A percentile compares a stretch with the other conserved stretches of the same genome.
Evolutionary conservation across 1,284 basidiomycete genomes (phyloP).

Genomic region (Porodaedalea pini): DNA sequence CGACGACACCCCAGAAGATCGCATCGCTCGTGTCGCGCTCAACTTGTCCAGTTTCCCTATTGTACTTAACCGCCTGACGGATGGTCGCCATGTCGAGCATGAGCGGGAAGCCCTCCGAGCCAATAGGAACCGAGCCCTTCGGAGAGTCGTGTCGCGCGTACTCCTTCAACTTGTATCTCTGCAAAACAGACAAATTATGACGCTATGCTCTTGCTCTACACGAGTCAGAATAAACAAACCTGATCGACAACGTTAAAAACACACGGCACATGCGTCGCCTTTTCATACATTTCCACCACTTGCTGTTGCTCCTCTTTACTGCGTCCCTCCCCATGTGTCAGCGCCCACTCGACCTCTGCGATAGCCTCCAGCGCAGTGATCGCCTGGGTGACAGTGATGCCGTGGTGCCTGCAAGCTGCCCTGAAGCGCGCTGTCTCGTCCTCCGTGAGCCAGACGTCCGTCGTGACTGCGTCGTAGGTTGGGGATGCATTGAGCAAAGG

Average conservation of each 20-base stretch:
- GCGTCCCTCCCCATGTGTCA: not conserved
- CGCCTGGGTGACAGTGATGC: not conserved
- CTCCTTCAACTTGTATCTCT: constrained; percentile 2
- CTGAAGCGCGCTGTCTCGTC: not conserved
- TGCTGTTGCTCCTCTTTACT: not conserved
- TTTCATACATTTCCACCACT: not conserved
- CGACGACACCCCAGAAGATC: not conserved
- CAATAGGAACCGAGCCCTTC: not conserved
- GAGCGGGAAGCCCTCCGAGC: not conserved
- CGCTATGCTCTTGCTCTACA: not conserved
- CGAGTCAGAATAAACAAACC: not conserved
- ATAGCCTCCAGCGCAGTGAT: not conserved
- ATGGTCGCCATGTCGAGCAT: not conserved
- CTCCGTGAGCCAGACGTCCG: not conserved
- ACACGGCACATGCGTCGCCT: not conserved
- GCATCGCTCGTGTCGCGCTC: not conserved
- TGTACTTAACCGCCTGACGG: not conserved
- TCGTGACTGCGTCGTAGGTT: not conserved
- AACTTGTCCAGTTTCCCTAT: not conserved
- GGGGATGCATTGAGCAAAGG: not conserved
- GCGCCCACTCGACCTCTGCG: constrained; percentile 3
- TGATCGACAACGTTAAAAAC: constrained; percentile 7
- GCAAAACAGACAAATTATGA: not conserved
- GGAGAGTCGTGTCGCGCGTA: not conserved
- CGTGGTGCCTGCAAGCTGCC: not conserved